These are phyloP conservation scores for Teunomyces pallodes DNA, from an alignment of 805 yeast genomes.

Conservation along the genomic window DNA sequence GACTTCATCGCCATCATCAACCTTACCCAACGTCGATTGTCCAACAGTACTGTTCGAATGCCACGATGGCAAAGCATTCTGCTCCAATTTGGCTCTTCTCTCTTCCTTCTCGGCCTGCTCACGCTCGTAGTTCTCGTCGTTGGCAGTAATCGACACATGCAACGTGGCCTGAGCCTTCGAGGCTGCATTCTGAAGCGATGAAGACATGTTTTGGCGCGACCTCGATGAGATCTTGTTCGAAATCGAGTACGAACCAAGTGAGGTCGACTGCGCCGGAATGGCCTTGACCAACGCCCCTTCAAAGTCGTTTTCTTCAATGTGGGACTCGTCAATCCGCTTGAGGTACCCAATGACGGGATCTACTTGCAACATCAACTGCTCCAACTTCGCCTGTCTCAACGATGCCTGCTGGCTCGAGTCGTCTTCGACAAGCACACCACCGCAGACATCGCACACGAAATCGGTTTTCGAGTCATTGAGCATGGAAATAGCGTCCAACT, in stretches of 20 bases:
- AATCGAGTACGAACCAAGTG: conserved; percentile 68
- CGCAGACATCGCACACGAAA: conserved; percentile 84
- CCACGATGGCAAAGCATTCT: conserved; percentile 97
- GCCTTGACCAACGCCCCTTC: conserved; percentile 66
- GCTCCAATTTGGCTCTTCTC: conserved; percentile 71
- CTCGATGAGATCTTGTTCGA: conserved; percentile 39
- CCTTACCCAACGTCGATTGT: conserved; percentile 51
- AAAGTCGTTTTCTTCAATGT: conserved; percentile 39
- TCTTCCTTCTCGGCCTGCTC: conserved; percentile 65
- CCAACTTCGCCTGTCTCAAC: conserved; percentile 76
- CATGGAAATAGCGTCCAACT: conserved; percentile 82
- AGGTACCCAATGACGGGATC: conserved; percentile 83
- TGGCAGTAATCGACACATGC: conserved; percentile 85
- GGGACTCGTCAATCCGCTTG: conserved; percentile 49
- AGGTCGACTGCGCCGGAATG: conserved; percentile 76
- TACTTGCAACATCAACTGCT: conserved; percentile 81
- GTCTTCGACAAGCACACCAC: conserved; percentile 75
- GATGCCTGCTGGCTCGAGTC: conserved; percentile 81
- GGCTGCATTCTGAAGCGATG: conserved; percentile 46
- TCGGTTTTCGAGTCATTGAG: conserved; percentile 76
- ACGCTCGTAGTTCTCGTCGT: conserved; percentile 70
- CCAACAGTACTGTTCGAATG: conserved; percentile 91
- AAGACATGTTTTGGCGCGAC: conserved; percentile 30
- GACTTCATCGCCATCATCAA: conserved; percentile 48
- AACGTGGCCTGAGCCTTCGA: conserved; percentile 77